Base-by-base conservation (phyloP, 805 yeast species). In the Saccharomyces paradoxus region DNA sequence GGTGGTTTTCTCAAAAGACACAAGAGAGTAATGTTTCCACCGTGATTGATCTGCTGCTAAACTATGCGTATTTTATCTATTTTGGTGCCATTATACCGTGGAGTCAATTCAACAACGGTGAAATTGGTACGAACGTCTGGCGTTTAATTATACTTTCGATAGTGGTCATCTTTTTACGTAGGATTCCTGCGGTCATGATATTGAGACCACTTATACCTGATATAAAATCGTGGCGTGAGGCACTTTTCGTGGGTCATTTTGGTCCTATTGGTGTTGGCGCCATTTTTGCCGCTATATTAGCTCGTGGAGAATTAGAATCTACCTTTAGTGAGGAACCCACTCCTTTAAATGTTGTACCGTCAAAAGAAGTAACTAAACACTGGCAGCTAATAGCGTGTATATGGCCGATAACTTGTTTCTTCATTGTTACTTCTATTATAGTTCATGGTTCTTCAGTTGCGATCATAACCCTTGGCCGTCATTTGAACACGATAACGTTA, bases 221-320 rank as follows among this genome's bases (percentile, higher is more conserved):
- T 66, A 81, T 90, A 44, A 84, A 89, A 63, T 80, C 89, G 10
- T 90, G 97, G 96, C 81, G 96, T 68, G 97, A 90, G 69, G 97
- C 97, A 0, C 67, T 90, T 2, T 91, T 91, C 69, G 89, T 95
- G 68, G 97, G 97, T 22, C 96, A 90, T 72, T 90, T 91, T 70
- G 97, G 97, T 17, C 97, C 97, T 1, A 88, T 91, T 65, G 97
- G 97, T 50, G 97, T 90, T 24, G 96, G 97, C 55, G 96, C 96
- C 1, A 77, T 90, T 7, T 89, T 87, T 70, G 92, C 94, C 46
- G 84, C 88, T 5, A 83, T 90, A 50, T 74, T 89, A 58, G 89
- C 96, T 0, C 80, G 92, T 57, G 80, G 82, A 9, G 86, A 84
- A 57, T 71, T 87, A 52, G 95, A 88, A 64, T 74, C 71, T 7